phyloP scores from a whole-genome alignment of 2,329 filamentous ascomycete species.

The Talaromyces rugulosus region DNA sequence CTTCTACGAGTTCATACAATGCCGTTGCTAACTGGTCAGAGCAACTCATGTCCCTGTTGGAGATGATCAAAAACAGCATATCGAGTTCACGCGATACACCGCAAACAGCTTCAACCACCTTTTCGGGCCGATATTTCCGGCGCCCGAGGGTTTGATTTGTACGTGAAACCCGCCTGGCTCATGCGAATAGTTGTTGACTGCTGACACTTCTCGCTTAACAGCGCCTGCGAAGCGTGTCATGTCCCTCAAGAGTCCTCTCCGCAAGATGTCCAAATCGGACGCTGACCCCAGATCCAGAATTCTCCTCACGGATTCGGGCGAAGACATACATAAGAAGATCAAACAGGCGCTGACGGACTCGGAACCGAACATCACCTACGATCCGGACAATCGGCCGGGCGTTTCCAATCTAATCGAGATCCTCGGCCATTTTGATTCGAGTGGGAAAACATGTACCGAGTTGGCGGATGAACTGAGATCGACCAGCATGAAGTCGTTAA shows the following conservation, averaged over 20 bases:
- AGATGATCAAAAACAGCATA: conserved; percentile 90
- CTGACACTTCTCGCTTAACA: conserved; percentile 27
- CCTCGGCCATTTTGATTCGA: conserved; percentile 68
- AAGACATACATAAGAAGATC: conserved; percentile 66
- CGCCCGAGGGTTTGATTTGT: conserved; percentile 71
- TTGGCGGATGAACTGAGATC: conserved; percentile 44
- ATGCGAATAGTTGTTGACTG: neutral
- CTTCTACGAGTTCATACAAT: conserved; percentile 11
- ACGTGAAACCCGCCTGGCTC: conserved; percentile 19
- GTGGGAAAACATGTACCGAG: conserved; percentile 40
- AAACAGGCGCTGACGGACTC: conserved; percentile 74
- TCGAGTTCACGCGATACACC: conserved; percentile 86
- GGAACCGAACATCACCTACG: conserved; percentile 63
- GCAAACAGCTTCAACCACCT: conserved; percentile 81
- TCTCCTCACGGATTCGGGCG: conserved; percentile 67
- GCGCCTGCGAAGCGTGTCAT: conserved; percentile 82
- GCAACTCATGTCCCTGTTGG: conserved; percentile 94
- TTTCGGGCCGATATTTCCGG: conserved; percentile 60
- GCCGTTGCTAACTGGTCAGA: conserved; percentile 36
- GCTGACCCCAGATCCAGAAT: conserved; percentile 69
- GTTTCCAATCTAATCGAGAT: conserved; percentile 85
- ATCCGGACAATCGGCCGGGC: conserved; percentile 66
- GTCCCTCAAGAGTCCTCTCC: conserved; percentile 72
- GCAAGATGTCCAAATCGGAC: conserved; percentile 95
- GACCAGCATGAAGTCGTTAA: conserved; percentile 56